Evolutionary conservation across 257 asterid species (phyloP).

Genomic region (Lithospermum erythrorhizon): DNA sequence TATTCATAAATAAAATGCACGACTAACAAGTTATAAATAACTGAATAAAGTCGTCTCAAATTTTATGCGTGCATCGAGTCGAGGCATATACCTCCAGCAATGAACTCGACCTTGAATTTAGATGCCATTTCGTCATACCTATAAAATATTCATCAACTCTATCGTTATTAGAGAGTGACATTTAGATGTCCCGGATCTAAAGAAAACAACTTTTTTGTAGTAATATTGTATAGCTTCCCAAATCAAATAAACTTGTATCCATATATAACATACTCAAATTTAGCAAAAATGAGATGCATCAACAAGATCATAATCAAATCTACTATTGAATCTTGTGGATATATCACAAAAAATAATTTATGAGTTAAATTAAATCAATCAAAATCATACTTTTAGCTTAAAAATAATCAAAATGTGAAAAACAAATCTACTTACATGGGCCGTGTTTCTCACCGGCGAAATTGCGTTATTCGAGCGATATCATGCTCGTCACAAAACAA

Average conservation of each 20-base stretch:
- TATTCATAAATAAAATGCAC: too few relatives aligned
- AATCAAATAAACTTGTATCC: too few relatives aligned
- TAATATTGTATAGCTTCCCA: too few relatives aligned
- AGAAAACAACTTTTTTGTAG: background rate
- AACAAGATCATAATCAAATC: background rate
- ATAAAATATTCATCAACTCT: constrained; percentile 4
- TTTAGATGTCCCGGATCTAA: too few relatives aligned
- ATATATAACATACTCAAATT: too few relatives aligned
- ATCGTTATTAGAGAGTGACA: background rate
- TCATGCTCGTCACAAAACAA: constrained; percentile 39
- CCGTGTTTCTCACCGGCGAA: constrained; percentile 87
- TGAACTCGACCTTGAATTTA: constrained; percentile 67
- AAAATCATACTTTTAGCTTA: too few relatives aligned
- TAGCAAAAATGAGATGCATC: background rate
- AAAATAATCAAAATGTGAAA: background rate
- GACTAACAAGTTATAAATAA: background rate
- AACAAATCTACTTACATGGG: constrained; percentile 47
- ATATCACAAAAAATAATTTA: too few relatives aligned
- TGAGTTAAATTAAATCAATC: too few relatives aligned
- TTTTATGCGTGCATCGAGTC: background rate
- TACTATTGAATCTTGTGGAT: background rate
- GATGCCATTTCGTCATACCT: constrained; percentile 91
- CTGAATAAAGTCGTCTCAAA: background rate
- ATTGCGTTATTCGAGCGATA: constrained; percentile 70
- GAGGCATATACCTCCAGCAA: constrained; percentile 86